Evolutionary conservation across 202 grass and related monocot genomes (phyloP), one percentile per base, ranked within the genome.

Genomic region (Cymbopogon flexuosus): DNA sequence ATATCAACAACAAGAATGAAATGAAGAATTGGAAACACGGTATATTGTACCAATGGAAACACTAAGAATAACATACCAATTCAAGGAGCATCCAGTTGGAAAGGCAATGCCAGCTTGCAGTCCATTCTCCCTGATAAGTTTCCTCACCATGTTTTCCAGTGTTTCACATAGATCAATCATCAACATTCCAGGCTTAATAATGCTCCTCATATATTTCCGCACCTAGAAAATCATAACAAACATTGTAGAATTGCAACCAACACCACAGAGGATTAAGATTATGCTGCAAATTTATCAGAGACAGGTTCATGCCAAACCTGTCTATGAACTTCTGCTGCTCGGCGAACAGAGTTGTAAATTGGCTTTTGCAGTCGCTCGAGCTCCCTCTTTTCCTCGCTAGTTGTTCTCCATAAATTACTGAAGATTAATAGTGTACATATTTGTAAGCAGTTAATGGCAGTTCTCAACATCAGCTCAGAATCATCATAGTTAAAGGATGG

Each of bases 21-120:
- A 84, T 60, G 67, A 11, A 59, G 43, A 75, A 45, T 31, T 30
- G 24, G 29, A 66, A 83, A 24, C 35, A 49, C 1, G n/a, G 24
- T 54, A 87, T 39, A 79, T 5, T 65, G 62, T 88, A 94, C 92
- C 90, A 98, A 90, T 57, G 15, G 34, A 70, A 83, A 33, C 15
- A 36, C 10, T 13, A 18, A 5, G 87, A 72, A 86, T 45, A 79
- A 3, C 77, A 63, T 90, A 98, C 95, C 95, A 98, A 90, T 98
- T 98, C 79, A 98, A 87, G 46, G 95, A 98, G 52, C 95, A 98
- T 52, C 95, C 95, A 74, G 92, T 98, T 79, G 95, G 95, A 85
- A 98, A 98, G 31, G 95, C 95, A 84, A 98, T 94, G 78, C 95
- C 95, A 89, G 95, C 95, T 88, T 98, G 92, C 65, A 94, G 90